Evolutionary conservation across 164 flowering plant species (phyloP).

Genomic region (Liriodendron chinense): DNA sequence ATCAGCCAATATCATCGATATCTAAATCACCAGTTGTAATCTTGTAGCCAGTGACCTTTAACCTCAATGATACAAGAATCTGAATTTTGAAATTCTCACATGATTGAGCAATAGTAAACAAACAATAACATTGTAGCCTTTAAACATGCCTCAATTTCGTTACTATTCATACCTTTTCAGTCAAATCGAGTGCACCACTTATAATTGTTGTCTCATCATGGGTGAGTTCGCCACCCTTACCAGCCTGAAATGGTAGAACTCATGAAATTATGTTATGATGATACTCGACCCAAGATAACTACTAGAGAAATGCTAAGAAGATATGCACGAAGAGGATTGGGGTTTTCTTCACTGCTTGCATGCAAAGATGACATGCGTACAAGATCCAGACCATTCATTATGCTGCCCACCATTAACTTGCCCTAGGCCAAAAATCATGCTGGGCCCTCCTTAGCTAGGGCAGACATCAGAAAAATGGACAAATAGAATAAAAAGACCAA

Average conservation of each 20-base stretch:
- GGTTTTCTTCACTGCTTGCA: not conserved
- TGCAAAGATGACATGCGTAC: not conserved
- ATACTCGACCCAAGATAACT: not conserved
- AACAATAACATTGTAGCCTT: not conserved
- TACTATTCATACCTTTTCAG: conserved; percentile 66
- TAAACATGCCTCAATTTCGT: not conserved
- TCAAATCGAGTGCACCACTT: conserved; percentile 97
- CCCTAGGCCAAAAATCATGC: too few species aligned
- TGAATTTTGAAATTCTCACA: not conserved
- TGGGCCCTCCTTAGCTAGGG: too few species aligned
- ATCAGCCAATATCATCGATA: too few species aligned
- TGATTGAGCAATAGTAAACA: not conserved
- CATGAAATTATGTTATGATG: not conserved
- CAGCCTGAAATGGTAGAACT: conserved; percentile 52
- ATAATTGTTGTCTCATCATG: conserved; percentile 98
- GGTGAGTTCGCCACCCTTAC: conserved; percentile 97
- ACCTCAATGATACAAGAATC: not conserved
- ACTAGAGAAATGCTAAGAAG: not conserved
- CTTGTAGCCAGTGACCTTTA: not conserved
- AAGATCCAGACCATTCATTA: not conserved
- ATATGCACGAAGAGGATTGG: not conserved
- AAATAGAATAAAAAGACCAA: too few species aligned
- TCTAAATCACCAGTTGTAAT: too few species aligned
- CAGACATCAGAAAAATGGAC: too few species aligned
- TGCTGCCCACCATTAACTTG: not conserved